A percentile compares a stretch with the other conserved stretches of the same genome.
Conservation (phyloP, 108 stramenopile genomes). For the Aurantiochytrium sp. region DNA sequence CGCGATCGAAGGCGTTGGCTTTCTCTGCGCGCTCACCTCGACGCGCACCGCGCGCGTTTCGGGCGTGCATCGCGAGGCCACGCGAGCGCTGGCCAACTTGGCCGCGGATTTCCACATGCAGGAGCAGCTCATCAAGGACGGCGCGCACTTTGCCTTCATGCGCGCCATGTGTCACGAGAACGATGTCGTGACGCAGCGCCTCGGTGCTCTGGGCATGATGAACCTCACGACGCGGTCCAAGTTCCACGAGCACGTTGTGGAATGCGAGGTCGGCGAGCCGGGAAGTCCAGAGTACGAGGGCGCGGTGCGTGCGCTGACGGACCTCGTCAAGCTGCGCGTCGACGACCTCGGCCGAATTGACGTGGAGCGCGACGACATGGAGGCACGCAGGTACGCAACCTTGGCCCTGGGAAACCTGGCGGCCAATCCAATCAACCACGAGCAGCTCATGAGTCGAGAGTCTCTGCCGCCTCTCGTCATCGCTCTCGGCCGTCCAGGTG, state of each 20-base stretch:
- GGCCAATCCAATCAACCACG: conserved; percentile 41
- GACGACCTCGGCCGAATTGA: conserved; percentile 28
- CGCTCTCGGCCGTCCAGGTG: conserved; percentile 34
- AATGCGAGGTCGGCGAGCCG: not conserved
- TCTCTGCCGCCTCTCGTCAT: conserved; percentile 38
- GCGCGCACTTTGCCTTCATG: not conserved
- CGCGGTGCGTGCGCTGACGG: not conserved
- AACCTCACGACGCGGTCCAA: not conserved
- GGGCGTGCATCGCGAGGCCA: not conserved
- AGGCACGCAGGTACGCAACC: conserved; percentile 64
- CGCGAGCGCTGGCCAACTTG: not conserved
- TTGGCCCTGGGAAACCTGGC: conserved; percentile 68
- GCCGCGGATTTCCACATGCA: not conserved
- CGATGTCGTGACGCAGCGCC: conserved; percentile 1
- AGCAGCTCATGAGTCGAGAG: conserved; percentile 39
- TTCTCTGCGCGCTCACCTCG: not conserved
- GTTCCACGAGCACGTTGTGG: conserved; percentile 36
- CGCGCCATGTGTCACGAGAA: not conserved
- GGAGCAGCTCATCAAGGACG: not conserved
- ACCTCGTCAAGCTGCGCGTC: conserved; percentile 9
- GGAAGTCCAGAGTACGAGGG: conserved; percentile 13
- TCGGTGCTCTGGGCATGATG: not conserved
- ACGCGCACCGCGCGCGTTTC: too few relatives aligned
- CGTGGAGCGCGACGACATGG: conserved; percentile 48
- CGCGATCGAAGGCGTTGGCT: not conserved